Percentiles rank a stretch among this genome's conserved stretches.
phyloP scores from a whole-genome alignment of 768 basidiomycete genomes.

The Phylloporus scabripes region DNA sequence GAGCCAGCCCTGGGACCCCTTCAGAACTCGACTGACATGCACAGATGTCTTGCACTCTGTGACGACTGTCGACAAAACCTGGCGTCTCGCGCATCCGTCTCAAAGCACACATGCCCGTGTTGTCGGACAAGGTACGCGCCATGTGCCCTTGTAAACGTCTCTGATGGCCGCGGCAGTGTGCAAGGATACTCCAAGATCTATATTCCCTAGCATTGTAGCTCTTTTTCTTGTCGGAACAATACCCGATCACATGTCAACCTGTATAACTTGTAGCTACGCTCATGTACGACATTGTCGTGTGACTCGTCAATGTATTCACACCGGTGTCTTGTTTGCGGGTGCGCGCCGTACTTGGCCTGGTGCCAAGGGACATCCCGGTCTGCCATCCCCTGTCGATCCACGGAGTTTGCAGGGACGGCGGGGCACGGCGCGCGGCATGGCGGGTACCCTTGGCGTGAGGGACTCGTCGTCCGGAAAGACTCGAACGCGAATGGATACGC shows the following conservation, averaged over 20 bases:
- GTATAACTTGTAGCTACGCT: not conserved
- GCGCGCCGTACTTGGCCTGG: too few relatives aligned
- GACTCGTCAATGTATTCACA: not conserved
- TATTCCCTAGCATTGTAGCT: constrained; percentile 21
- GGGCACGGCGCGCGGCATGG: too few relatives aligned
- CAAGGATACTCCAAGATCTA: constrained; percentile 34
- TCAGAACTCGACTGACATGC: not conserved
- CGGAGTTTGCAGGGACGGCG: not conserved
- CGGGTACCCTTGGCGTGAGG: too few relatives aligned
- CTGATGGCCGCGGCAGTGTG: constrained; percentile 20
- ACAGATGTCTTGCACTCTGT: constrained; percentile 47
- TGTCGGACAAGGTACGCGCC: constrained; percentile 42
- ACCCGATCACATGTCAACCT: not conserved
- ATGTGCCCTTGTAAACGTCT: not conserved
- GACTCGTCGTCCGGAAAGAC: too few relatives aligned
- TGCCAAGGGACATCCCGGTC: too few relatives aligned
- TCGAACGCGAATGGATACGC: too few relatives aligned
- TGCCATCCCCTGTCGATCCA: not conserved
- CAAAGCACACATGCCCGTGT: constrained; percentile 49
- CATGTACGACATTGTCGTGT: not conserved
- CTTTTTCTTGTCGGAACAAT: not conserved
- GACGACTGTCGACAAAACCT: constrained; percentile 51
- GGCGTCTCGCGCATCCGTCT: constrained; percentile 43
- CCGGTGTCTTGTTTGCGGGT: not conserved
- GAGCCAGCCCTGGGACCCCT: constrained; percentile 14